Base-by-base conservation (phyloP, 2,329 filamentous ascomycete genomes). In the Aureobasidium sp. region DNA sequence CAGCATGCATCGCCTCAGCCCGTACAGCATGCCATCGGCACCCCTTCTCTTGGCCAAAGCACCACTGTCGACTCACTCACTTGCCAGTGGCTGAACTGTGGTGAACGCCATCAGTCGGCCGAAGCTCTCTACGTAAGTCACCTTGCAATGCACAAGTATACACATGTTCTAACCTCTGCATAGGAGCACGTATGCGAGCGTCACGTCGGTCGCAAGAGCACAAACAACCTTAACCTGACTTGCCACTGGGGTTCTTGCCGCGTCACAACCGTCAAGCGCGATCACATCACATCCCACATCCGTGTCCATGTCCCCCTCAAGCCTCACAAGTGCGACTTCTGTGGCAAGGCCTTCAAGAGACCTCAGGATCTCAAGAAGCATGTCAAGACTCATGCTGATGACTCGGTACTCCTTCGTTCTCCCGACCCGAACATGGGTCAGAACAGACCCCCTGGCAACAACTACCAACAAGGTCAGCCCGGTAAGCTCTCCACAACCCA, bases 311-410 rank as follows among this genome's bases (percentile, higher is more conserved):
- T 99, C n/a, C 94, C 94, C 0, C 81, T 99, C 64, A 99, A 99
- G 82, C 94, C 94, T 68, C 94, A 99, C 81, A 97, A 97, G 78
- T 99, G 94, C 76, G 92, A 97, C 73, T 96, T 97, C 78, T 99
- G 94, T 73, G 91, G 91, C 73, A 99, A 99, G 81, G 92, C 92
- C 1, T 99, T 99, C 83, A 99, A 99, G 85, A 89, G 94, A 37
- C 94, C 94, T 2, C 94, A 99, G 79, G 94, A 99, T 79, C 76
- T 99, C 70, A 97, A 99, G 85, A 99, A 99, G 81, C 94, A 99
- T 75, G 91, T 97, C 76, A 99, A 97, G 86, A 97, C 93, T 5
- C 93, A 97, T 73, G 93, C 93, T 69, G 93, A 97, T 72, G 93
- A 97, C 77, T 95, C 91, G 45, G 90, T 96, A 44, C 79, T 85